Conservation (phyloP, 179 eudicot genomes). For the Spergularia azorica region DNA sequence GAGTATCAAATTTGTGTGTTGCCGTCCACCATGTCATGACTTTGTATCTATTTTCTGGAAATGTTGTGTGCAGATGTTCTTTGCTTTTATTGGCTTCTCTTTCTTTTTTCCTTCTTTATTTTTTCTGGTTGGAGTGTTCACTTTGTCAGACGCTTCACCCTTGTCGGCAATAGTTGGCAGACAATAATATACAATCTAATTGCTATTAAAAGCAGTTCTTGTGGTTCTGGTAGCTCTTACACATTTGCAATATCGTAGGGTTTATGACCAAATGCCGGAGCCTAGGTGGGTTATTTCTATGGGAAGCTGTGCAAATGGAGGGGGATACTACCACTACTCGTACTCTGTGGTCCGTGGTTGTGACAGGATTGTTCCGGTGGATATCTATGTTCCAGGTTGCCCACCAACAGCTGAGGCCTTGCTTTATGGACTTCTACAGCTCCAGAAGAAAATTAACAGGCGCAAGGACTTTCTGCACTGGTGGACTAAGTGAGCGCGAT, state of each 20-base stretch:
- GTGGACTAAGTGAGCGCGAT: conserved; percentile 73
- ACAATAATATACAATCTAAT: not conserved
- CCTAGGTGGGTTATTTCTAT: conserved; percentile 99
- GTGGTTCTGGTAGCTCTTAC: not conserved
- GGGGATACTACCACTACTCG: conserved; percentile 96
- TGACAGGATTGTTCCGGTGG: conserved; percentile 95
- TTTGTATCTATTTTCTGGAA: not conserved
- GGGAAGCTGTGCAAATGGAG: conserved; percentile 99
- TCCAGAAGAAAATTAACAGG: conserved; percentile 94
- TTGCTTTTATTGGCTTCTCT: not conserved
- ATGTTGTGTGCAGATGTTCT: no score
- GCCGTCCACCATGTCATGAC: not conserved
- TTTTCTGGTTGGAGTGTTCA: no score
- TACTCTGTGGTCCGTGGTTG: conserved; percentile 97
- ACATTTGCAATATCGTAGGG: conserved; percentile 44
- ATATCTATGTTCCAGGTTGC: conserved; percentile 96
- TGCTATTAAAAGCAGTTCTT: not conserved
- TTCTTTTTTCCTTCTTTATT: not conserved
- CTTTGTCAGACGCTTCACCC: no score
- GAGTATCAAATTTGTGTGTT: not conserved
- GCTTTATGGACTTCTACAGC: conserved; percentile 86
- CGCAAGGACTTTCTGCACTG: conserved; percentile 94
- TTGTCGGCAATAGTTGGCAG: not conserved
- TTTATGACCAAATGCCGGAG: conserved; percentile 98
- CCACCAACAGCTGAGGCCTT: conserved; percentile 98